phyloP scores from a whole-genome alignment of 306 rosid genomes.

The Parietaria judaica region DNA sequence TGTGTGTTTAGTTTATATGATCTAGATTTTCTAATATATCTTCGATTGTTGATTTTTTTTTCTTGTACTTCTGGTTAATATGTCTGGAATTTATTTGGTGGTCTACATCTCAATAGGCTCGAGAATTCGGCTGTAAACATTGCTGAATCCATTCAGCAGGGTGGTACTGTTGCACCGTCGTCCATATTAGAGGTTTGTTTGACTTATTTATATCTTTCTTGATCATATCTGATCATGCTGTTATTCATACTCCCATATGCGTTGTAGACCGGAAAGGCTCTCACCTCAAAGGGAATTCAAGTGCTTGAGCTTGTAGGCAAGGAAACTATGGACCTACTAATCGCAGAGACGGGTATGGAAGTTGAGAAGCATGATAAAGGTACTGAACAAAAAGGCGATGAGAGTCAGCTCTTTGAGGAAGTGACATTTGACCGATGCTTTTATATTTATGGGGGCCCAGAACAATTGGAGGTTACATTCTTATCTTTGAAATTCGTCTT shows the following conservation, averaged over 20 bases:
- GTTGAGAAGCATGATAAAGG: constrained; percentile 52
- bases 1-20: background rate
- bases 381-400: constrained; percentile 38
- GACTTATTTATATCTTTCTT: constrained; percentile 5
- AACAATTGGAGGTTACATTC: constrained; percentile 82
- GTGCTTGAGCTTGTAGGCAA: constrained; percentile 91
- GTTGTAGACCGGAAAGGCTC: constrained; percentile 81
- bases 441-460: constrained; percentile 98
- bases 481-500: constrained; percentile 14
- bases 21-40: background rate
- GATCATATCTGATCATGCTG: constrained; percentile 12
- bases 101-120: constrained; percentile 49
- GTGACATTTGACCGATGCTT: constrained; percentile 94
- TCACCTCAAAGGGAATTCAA: constrained; percentile 93
- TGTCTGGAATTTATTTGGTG: constrained; percentile 4
- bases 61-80: constrained; percentile 1
- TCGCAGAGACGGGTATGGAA: constrained; percentile 87
- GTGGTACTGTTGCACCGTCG: constrained; percentile 49
- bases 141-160: constrained; percentile 54
- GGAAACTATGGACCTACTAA: constrained; percentile 88
- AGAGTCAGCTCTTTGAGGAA: constrained; percentile 70
- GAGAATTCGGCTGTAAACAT: constrained; percentile 83
- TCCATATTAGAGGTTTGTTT: constrained; percentile 80
- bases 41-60: background rate
- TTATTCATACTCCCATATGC: constrained; percentile 26